Evolutionary conservation across 2,329 filamentous ascomycete genomes (phyloP).

Genomic region (Ascochyta koolunga): DNA sequence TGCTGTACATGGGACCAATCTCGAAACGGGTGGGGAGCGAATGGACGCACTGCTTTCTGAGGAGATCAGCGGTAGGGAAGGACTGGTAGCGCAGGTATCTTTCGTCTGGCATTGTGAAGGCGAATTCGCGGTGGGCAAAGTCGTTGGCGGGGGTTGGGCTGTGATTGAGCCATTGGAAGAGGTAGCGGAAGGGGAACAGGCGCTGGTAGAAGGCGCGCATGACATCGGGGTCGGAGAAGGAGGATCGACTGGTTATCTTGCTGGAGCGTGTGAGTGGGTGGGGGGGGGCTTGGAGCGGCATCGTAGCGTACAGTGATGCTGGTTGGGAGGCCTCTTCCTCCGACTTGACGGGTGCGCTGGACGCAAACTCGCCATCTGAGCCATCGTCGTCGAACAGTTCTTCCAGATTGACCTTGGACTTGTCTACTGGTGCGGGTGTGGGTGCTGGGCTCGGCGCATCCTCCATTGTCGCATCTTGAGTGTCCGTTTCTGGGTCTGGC

Average conservation of each 20-base stretch:
- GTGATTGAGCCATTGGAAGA: constrained; percentile 99
- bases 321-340: constrained; percentile 49
- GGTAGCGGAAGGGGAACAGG: constrained; percentile 89
- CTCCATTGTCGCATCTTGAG: constrained; percentile 41
- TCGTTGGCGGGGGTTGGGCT: constrained; percentile 83
- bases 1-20: constrained; percentile 95
- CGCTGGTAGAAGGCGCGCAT: constrained; percentile 96
- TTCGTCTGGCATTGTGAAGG: constrained; percentile 91
- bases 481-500: constrained; percentile 31
- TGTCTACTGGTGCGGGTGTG: constrained; percentile 27
- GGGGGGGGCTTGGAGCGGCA: constrained; percentile 2
- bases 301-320: constrained; percentile 46
- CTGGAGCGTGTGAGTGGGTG: constrained; percentile 27
- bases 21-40: constrained; percentile 94
- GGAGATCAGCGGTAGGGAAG: constrained; percentile 70
- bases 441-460: constrained; percentile 34
- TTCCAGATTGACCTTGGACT: constrained; percentile 55
- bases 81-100: constrained; percentile 92
- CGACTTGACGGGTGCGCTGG: constrained; percentile 57
- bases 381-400: constrained; percentile 66
- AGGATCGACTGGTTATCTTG: constrained; percentile 49
- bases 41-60: constrained; percentile 89
- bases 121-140: constrained; percentile 93
- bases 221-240: constrained; percentile 74
- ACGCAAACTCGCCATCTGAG: constrained; percentile 63